Conservation (phyloP, 2,329 filamentous ascomycete genomes). For the Hypoxylon sp. region DNA sequence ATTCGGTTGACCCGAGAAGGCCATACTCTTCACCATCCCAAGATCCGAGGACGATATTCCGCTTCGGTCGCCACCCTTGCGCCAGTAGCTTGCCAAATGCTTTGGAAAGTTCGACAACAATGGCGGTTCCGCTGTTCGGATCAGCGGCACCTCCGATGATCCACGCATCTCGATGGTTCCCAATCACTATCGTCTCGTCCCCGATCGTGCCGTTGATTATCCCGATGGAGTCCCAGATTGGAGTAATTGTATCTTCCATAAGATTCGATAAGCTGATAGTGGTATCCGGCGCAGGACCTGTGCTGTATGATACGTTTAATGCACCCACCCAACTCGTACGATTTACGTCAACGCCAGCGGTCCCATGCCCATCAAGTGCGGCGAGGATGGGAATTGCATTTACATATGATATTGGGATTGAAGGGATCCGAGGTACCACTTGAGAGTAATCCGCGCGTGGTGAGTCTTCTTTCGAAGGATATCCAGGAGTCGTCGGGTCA, state of each 20-base stretch:
- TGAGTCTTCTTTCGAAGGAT: constrained; percentile 79
- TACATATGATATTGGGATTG: constrained; percentile 81
- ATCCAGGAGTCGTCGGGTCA: constrained; percentile 85
- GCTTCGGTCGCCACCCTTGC: constrained; percentile 82
- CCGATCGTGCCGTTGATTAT: constrained; percentile 81
- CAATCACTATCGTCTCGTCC: constrained; percentile 82
- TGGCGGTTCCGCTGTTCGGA: constrained; percentile 83
- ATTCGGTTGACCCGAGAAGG: constrained; percentile 83
- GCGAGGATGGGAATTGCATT: constrained; percentile 83
- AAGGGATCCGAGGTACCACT: constrained; percentile 80
- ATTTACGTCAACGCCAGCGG: constrained; percentile 75
- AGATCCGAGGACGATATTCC: constrained; percentile 81
- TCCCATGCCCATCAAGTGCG: constrained; percentile 81
- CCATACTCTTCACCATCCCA: constrained; percentile 85
- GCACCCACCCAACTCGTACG: constrained; percentile 68
- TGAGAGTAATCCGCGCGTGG: constrained; percentile 72
- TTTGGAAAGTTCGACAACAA: constrained; percentile 79
- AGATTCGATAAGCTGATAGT: constrained; percentile 75
- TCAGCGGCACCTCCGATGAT: constrained; percentile 87
- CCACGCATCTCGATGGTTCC: constrained; percentile 88
- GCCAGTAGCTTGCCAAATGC: constrained; percentile 77
- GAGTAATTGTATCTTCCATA: constrained; percentile 76
- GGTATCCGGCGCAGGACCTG: constrained; percentile 64
- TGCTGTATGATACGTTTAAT: constrained; percentile 58
- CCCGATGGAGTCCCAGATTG: constrained; percentile 84